Conservation (phyloP, 192 early-diverging fungal genomes). For the Umbelopsis isabellina region DNA sequence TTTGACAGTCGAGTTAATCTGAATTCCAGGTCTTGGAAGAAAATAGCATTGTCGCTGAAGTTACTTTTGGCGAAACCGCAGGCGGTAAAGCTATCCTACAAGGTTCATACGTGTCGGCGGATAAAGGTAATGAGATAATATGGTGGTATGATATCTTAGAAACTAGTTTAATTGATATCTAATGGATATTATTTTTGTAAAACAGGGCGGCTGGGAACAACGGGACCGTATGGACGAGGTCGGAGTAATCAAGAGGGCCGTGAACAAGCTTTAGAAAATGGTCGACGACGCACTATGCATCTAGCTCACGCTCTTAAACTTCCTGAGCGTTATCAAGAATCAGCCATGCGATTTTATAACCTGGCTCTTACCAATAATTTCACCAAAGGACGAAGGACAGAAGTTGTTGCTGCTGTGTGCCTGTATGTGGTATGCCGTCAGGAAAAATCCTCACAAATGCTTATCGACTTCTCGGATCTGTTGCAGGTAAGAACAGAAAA, state of each 20-base stretch:
- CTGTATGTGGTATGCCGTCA: constrained; percentile 88
- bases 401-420: constrained; percentile 84
- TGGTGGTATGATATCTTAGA: neutral
- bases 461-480: constrained; percentile 95
- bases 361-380: constrained; percentile 81
- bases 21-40: constrained; percentile 82
- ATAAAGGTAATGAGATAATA: constrained; percentile 46
- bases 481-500: constrained; percentile 55
- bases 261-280: constrained; percentile 69
- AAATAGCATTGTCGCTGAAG: constrained; percentile 90
- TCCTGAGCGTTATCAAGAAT: constrained; percentile 74
- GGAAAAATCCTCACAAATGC: constrained; percentile 87
- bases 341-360: constrained; percentile 85
- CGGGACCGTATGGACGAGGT: constrained; percentile 48
- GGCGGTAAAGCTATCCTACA: constrained; percentile 85
- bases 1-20: neutral
- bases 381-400: constrained; percentile 78
- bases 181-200: too few species aligned
- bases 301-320: constrained; percentile 75
- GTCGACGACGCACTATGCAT: constrained; percentile 70
- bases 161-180: neutral
- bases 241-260: constrained; percentile 61
- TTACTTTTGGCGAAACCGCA: constrained; percentile 85
- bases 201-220: constrained; percentile 1
- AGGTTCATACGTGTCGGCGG: constrained; percentile 72